Percentiles rank a stretch among this genome's conserved stretches.
Evolutionary conservation across 345 rosid genomes (phyloP).

Genomic region (Lumnitzera littorea): DNA sequence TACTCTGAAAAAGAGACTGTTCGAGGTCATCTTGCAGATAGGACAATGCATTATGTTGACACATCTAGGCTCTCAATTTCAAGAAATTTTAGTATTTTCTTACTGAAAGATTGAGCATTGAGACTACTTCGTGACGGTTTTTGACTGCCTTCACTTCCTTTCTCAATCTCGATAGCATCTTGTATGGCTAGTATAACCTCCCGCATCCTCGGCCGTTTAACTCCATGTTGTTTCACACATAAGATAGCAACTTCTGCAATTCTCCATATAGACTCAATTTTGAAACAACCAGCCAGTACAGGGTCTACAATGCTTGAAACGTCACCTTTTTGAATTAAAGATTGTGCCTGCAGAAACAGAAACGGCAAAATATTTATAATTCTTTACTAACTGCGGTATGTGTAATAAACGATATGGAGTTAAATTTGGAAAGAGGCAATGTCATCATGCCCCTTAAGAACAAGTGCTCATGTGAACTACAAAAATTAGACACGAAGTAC

Average conservation of each 20-base stretch:
- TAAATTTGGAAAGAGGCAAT: no score
- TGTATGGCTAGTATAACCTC: conserved; percentile 75
- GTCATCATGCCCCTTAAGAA: no score
- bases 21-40: conserved; percentile 72
- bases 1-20: no score
- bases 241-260: conserved; percentile 81
- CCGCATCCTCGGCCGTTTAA: conserved; percentile 77
- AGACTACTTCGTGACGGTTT: conserved; percentile 35
- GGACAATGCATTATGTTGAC: conserved; percentile 55
- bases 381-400: no score
- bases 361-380: neutral
- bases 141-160: conserved; percentile 29
- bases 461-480: no score
- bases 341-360: conserved; percentile 61
- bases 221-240: conserved; percentile 69
- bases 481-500: no score
- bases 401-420: no score
- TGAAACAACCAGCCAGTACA: conserved; percentile 42
- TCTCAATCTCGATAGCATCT: conserved; percentile 79
- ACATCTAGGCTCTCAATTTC: conserved; percentile 82
- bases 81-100: conserved; percentile 77
- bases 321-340: conserved; percentile 77
- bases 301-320: conserved; percentile 70
- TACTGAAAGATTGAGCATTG: conserved; percentile 67
- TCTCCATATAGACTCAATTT: conserved; percentile 85